Evolutionary conservation across 768 basidiomycete genomes (phyloP).

Genomic region (Postia placenta): DNA sequence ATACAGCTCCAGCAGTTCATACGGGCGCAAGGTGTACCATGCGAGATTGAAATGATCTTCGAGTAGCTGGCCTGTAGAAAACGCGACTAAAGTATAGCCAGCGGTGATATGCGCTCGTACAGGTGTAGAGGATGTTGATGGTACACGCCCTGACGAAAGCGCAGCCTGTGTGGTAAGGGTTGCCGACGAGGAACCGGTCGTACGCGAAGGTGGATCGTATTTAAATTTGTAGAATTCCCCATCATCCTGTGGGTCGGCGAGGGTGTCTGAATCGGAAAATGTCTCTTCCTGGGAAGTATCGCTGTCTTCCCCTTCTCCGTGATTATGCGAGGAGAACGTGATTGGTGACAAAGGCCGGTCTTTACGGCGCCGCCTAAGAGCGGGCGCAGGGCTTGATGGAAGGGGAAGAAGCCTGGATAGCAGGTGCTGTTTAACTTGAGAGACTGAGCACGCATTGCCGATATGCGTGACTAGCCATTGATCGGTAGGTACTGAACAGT

Average conservation of each 20-base stretch:
- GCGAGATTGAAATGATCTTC: slow-evolving; percentile 55
- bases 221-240: slow-evolving; percentile 24
- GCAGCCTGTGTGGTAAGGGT: slow-evolving; percentile 8
- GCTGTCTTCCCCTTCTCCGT: slow-evolving; percentile 4
- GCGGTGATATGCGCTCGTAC: not conserved
- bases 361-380: not conserved
- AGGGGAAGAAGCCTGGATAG: slow-evolving; percentile 47
- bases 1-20: slow-evolving; percentile 71
- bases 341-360: slow-evolving; percentile 57
- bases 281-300: slow-evolving; percentile 14
- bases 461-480: slow-evolving; percentile 75
- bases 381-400: slow-evolving; percentile 20
- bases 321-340: slow-evolving; percentile 42
- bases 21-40: slow-evolving; percentile 54
- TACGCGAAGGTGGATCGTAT: slow-evolving; percentile 11
- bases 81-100: slow-evolving; percentile 52
- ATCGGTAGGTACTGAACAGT: slow-evolving; percentile 52
- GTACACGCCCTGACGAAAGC: not conserved
- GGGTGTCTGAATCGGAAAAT: slow-evolving; percentile 18
- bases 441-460: slow-evolving; percentile 53
- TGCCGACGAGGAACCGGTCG: slow-evolving; percentile 9
- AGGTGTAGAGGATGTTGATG: no score
- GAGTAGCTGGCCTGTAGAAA: slow-evolving; percentile 63
- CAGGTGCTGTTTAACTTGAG: slow-evolving; percentile 57
- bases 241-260: slow-evolving; percentile 27